Conservation (phyloP, 768 basidiomycete species). For the Auriscalpium orientale region DNA sequence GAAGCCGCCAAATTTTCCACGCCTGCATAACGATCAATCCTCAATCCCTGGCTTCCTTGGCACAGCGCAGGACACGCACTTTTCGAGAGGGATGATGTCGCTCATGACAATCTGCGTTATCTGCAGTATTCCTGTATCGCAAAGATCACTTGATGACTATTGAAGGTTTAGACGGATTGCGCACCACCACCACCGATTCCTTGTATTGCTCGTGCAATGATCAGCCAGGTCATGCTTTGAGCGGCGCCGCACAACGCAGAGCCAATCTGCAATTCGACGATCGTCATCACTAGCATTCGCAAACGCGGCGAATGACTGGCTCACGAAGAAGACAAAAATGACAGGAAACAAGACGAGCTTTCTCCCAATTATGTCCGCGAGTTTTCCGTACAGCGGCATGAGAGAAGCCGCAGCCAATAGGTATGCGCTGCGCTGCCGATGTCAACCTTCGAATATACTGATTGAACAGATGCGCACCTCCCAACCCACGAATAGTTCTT, state of each 20-base stretch:
- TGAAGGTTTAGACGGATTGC: background rate
- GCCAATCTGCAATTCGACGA: conserved; percentile 18
- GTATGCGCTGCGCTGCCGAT: conserved; percentile 16
- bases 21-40: conserved; percentile 13
- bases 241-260: conserved; percentile 38
- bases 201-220: conserved; percentile 32
- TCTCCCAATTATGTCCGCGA: conserved; percentile 26
- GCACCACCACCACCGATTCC: conserved; percentile 34
- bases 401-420: conserved; percentile 20
- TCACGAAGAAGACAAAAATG: conserved; percentile 30
- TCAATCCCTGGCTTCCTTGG: too few relatives aligned
- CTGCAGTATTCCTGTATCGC: conserved; percentile 22
- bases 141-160: background rate
- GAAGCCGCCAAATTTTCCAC: conserved; percentile 32
- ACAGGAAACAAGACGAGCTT: conserved; percentile 30
- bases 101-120: conserved; percentile 30
- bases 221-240: conserved; percentile 36
- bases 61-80: conserved; percentile 18
- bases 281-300: background rate
- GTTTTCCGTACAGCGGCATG: conserved; percentile 26
- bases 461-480: conserved; percentile 32
- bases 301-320: background rate
- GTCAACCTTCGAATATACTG: background rate
- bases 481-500: conserved; percentile 68
- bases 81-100: conserved; percentile 30